Evolutionary conservation across 1,284 basidiomycete genomes (phyloP).

Genomic region (Farysia itapuensis): DNA sequence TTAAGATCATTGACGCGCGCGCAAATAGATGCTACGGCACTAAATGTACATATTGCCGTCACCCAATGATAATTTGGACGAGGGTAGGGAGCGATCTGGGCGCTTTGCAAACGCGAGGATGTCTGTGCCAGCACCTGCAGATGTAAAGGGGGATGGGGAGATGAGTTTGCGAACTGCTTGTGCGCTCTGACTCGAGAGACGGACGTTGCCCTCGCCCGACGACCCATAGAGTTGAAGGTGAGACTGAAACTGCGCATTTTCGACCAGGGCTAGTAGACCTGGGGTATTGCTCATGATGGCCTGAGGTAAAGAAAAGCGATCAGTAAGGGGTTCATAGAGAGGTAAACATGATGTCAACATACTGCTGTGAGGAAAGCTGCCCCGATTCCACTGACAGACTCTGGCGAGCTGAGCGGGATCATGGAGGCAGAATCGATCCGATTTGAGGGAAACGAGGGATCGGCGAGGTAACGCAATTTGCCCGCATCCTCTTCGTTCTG

Average conservation of each 20-base stretch:
- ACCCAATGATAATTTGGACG: conserved; percentile 17
- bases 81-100: conserved; percentile 7
- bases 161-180: neutral
- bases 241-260: conserved; percentile 27
- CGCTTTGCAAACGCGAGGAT: conserved; percentile 18
- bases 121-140: neutral
- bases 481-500: conserved; percentile 2
- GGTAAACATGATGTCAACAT: neutral
- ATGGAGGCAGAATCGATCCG: conserved; percentile 4
- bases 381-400: conserved; percentile 15
- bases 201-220: conserved; percentile 3
- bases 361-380: conserved; percentile 22
- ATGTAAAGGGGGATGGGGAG: neutral
- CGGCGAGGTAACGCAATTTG: conserved; percentile 16
- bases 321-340: neutral
- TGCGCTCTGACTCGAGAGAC: conserved; percentile 1
- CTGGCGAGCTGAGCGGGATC: conserved; percentile 16
- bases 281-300: conserved; percentile 10
- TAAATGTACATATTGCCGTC: conserved; percentile 41
- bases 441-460: conserved; percentile 1
- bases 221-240: conserved; percentile 31
- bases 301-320: neutral
- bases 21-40: too few species aligned
- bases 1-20: too few species aligned
- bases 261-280: conserved; percentile 12